Conservation (phyloP, 1,139 yeast genomes). For the Kodamaea fungicola region DNA sequence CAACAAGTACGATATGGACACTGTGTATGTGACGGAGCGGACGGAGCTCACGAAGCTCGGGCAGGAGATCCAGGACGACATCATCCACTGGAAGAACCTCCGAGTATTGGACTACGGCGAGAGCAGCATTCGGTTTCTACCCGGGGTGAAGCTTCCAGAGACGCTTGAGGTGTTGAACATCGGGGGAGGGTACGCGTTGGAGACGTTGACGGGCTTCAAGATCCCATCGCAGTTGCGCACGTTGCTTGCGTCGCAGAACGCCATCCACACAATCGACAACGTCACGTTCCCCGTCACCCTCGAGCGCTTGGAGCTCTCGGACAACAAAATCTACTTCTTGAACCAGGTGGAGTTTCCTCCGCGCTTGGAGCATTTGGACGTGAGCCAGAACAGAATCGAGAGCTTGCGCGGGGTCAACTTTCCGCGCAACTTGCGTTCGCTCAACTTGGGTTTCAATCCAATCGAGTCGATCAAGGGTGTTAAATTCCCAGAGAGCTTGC, state of each 20-base stretch:
- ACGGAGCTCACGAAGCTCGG: conserved; percentile 33
- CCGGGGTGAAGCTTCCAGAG: conserved; percentile 42
- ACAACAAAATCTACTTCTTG: conserved; percentile 40
- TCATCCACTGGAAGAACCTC: conserved; percentile 34
- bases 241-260: conserved; percentile 34
- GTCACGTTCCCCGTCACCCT: conserved; percentile 33
- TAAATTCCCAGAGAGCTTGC: conserved; percentile 37
- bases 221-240: conserved; percentile 34
- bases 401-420: conserved; percentile 37
- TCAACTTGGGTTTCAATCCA: conserved; percentile 39
- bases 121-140: conserved; percentile 36
- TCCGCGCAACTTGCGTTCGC: conserved; percentile 29
- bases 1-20: conserved; percentile 35
- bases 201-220: conserved; percentile 40
- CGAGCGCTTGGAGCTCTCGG: conserved; percentile 32
- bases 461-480: conserved; percentile 43
- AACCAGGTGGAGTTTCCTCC: conserved; percentile 41
- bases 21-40: conserved; percentile 34
- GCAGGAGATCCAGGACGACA: conserved; percentile 39
- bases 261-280: conserved; percentile 36
- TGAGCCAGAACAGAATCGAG: conserved; percentile 43
- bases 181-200: conserved; percentile 41
- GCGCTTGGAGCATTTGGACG: conserved; percentile 28
- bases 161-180: conserved; percentile 36
- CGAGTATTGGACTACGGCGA: conserved; percentile 37